Base-by-base conservation (phyloP, 1,284 basidiomycete genomes). In the Ceratobasidium sp. region DNA sequence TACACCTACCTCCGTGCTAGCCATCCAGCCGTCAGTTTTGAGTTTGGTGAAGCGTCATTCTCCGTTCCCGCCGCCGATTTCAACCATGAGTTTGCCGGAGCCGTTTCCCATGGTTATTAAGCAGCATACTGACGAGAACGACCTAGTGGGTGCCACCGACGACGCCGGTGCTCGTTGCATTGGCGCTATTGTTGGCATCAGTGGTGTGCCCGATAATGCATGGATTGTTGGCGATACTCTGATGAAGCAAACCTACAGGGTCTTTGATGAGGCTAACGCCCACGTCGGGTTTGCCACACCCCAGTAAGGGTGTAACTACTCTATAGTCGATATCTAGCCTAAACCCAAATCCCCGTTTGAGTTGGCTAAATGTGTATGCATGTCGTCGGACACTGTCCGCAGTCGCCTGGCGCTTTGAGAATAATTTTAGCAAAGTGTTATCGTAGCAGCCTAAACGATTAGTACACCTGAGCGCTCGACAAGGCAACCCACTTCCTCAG, bases 191-290 rank as follows among this genome's bases (percentile, higher is more conserved):
- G 94, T 96, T 80, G 93, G 92, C 80, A 86, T 95, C 74, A 87
- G 84, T 91, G 70, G 81, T 90, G 0, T 83, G 6, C 64, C 64
- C n/a, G 64, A 66, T 23, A 66, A 66, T 27, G 64, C 64, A 27
- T 66, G 92, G 91, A 93, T 95, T 78, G 86, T 95, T 68, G 94
- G 94, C 35, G 94, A 92, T 82, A 91, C 91, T 8, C 96, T 96
- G 87, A 65, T 79, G 77, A 66, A 54, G 57, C 59, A 62, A 3
- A 35, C 41, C 38, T 77, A 77, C 59, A 38, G 54, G 2, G 66
- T 77, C 27, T 77, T 77, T 57, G 75, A 77, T 38, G 35, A 77
- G 38, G 33, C 27, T 38, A 67, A 67, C 6, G 23, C 6, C 41
- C 41, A 23, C 5, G 64, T 66, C n/a, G 64, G 64, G 20, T 66